These are phyloP conservation scores for Peribolospora kevripleyi DNA, from an alignment of 768 basidiomycete genomes.

Conservation along the genomic window DNA sequence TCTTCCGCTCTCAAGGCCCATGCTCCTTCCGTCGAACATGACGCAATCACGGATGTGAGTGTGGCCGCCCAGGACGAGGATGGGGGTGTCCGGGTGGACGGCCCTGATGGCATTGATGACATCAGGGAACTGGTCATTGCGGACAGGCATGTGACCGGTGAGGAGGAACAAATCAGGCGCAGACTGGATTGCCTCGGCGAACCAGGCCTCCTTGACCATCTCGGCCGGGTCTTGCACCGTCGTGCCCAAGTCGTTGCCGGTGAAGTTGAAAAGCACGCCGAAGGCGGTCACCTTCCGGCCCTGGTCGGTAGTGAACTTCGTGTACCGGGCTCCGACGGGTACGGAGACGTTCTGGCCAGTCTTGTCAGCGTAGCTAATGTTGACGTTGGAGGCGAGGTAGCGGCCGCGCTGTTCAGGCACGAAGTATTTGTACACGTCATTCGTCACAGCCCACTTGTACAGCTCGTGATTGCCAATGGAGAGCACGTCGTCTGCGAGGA, in stretches of 20 bases:
- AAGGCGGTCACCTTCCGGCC: conserved; percentile 54
- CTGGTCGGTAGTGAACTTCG: conserved; percentile 18
- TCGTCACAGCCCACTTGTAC: conserved; percentile 25
- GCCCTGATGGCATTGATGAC: conserved; percentile 50
- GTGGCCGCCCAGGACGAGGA: conserved; percentile 54
- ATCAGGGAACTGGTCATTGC: conserved; percentile 25
- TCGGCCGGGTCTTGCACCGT: conserved; percentile 46
- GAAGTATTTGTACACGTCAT: conserved; percentile 34
- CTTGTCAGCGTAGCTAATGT: conserved; percentile 40
- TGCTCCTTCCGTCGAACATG: conserved; percentile 46
- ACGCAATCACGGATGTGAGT: conserved; percentile 53
- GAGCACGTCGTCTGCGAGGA: conserved; percentile 46
- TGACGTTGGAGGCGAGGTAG: conserved; percentile 63
- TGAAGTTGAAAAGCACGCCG: conserved; percentile 56
- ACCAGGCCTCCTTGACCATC: conserved; percentile 68
- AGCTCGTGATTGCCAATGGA: conserved; percentile 76
- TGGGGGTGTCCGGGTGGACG: conserved; percentile 48
- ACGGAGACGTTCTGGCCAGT: conserved; percentile 21
- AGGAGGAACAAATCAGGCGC: conserved; percentile 64
- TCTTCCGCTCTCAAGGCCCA: conserved; percentile 56
- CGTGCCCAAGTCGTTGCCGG: conserved; percentile 41
- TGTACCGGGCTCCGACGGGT: conserved; percentile 23
- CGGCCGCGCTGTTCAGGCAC: conserved; percentile 39
- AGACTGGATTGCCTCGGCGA: conserved; percentile 47
- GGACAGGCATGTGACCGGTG: conserved; percentile 50